These are phyloP conservation scores for Pythium angustatum DNA, from an alignment of 352 stramenopile genomes.

Conservation along the genomic window DNA sequence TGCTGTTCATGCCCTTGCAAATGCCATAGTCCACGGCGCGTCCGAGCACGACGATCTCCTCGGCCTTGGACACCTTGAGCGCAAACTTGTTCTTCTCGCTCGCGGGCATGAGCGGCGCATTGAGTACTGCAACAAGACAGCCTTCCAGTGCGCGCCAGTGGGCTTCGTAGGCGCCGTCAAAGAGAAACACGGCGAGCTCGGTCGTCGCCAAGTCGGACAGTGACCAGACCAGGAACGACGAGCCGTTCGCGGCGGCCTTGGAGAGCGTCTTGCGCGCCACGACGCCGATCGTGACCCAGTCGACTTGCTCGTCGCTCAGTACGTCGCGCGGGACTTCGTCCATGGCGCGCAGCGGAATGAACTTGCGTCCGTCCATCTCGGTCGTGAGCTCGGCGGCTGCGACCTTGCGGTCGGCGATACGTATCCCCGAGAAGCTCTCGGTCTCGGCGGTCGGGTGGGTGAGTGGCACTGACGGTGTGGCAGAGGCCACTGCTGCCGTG, in stretches of 20 bases:
- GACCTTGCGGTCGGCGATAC: constrained; percentile 58
- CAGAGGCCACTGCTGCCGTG: neutral
- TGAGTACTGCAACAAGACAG: constrained; percentile 67
- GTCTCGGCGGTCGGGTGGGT: constrained; percentile 25
- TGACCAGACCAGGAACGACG: constrained; percentile 80
- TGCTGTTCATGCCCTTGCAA: constrained; percentile 67
- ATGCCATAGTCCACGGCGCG: constrained; percentile 71
- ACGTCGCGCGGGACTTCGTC: constrained; percentile 53
- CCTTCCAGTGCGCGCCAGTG: constrained; percentile 71
- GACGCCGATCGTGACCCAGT: constrained; percentile 85
- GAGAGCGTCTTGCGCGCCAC: constrained; percentile 71
- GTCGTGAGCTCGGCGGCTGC: constrained; percentile 40
- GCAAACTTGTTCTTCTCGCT: constrained; percentile 79
- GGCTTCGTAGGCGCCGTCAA: constrained; percentile 63
- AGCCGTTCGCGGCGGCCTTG: constrained; percentile 62
- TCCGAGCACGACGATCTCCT: constrained; percentile 68
- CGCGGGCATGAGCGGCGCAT: constrained; percentile 61
- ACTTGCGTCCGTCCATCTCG: constrained; percentile 73
- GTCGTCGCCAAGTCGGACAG: constrained; percentile 70
- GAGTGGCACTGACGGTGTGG: constrained; percentile 1
- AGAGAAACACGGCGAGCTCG: constrained; percentile 76
- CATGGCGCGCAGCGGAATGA: constrained; percentile 62
- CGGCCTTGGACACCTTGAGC: constrained; percentile 61
- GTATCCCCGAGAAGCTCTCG: constrained; percentile 54
- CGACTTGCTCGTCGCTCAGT: constrained; percentile 61